These are phyloP conservation scores for Theileria orientalis DNA, from an alignment of 169 alveolate genomes.

Conservation along the genomic window DNA sequence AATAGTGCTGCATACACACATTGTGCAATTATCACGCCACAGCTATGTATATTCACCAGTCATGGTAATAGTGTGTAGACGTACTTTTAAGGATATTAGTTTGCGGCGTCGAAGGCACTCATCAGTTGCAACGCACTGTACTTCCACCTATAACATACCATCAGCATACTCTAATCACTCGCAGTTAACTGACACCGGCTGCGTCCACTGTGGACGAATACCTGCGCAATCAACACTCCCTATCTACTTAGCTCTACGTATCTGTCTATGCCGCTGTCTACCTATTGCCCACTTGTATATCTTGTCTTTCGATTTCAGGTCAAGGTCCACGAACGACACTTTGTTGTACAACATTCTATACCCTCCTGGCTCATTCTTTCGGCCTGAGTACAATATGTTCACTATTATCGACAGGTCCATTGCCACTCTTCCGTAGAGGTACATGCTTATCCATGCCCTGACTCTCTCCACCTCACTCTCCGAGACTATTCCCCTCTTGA, in stretches of 20 bases:
- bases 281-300: conserved; percentile 7
- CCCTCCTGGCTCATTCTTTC: background rate
- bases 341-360: conserved; percentile 4
- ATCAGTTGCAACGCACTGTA: background rate
- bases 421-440: conserved; percentile 54
- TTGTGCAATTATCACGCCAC: no score
- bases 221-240: no score
- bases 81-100: no score
- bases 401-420: conserved; percentile 49
- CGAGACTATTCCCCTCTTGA: no score
- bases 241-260: no score
- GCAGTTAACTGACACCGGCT: no score
- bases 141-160: conserved; percentile 8
- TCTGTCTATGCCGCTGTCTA: background rate
- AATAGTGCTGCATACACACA: no score
- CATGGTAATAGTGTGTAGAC: no score
- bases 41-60: no score
- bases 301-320: conserved; percentile 32
- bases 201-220: no score
- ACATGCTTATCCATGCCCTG: conserved; percentile 32
- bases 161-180: no score
- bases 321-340: conserved; percentile 48
- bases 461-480: background rate
- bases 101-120: no score
- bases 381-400: conserved; percentile 30